Evolutionary conservation across 2,329 filamentous ascomycete genomes (phyloP).

Genomic region (Paraphaeosphaeria sporulosa): DNA sequence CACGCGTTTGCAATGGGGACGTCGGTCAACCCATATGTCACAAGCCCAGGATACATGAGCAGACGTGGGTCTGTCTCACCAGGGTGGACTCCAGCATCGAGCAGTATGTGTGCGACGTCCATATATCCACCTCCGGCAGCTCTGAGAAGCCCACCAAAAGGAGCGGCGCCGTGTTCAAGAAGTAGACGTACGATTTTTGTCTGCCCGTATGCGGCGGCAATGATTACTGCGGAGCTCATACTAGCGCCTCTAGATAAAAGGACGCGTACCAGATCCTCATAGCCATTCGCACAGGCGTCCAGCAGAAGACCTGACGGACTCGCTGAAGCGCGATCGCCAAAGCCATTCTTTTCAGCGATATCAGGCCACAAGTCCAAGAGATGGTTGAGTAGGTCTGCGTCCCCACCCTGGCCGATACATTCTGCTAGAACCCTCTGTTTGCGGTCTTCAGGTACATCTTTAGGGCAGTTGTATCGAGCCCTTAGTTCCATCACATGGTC

Average conservation of each 20-base stretch:
- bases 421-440: background rate
- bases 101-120: slow-evolving; percentile 1
- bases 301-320: background rate
- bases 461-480: background rate
- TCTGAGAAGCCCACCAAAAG: slow-evolving; percentile 3
- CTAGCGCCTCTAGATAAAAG: background rate
- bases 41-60: background rate
- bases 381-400: background rate
- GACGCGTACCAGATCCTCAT: background rate
- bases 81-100: background rate
- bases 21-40: background rate
- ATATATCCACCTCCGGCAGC: slow-evolving; percentile 1
- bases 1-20: slow-evolving; percentile 1
- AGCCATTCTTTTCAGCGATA: background rate
- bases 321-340: background rate
- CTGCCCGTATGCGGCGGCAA: slow-evolving; percentile 6
- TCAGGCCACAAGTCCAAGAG: slow-evolving; percentile 3
- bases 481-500: background rate
- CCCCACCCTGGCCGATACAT: background rate
- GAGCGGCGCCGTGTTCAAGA: background rate
- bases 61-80: background rate
- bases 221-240: background rate
- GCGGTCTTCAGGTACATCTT: background rate
- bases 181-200: background rate
- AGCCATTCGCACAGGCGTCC: background rate